These are phyloP conservation scores for Cercospora beticola DNA, from an alignment of 2,329 filamentous ascomycete species.

Conservation along the genomic window DNA sequence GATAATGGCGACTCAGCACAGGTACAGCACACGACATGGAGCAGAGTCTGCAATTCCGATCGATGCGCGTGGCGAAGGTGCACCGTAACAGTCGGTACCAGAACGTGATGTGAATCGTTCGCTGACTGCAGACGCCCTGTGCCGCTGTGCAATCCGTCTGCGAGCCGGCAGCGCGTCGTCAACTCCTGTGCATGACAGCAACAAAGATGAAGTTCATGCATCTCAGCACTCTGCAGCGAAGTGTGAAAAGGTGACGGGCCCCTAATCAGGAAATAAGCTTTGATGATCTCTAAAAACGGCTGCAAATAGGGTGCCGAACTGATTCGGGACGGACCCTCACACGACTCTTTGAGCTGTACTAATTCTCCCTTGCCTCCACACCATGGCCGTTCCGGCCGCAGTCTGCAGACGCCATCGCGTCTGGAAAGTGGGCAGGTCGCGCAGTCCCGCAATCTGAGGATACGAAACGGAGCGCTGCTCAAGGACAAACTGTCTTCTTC, in stretches of 20 bases:
- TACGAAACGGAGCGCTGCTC: not conserved
- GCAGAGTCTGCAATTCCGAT: not conserved
- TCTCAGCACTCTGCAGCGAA: not conserved
- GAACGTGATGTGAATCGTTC: not conserved
- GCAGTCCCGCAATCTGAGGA: not conserved
- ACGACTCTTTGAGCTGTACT: conserved; percentile 3
- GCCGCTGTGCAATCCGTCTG: not conserved
- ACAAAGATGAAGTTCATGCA: not conserved
- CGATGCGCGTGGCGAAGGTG: not conserved
- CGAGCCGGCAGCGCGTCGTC: not conserved
- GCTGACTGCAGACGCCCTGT: not conserved
- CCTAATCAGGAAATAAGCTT: conserved; percentile 7
- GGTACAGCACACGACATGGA: not conserved
- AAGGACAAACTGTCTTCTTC: not conserved
- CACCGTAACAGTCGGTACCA: not conserved
- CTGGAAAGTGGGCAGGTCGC: not conserved
- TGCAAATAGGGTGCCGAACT: conserved; percentile 7
- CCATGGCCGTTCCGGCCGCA: not conserved
- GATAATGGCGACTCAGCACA: not conserved
- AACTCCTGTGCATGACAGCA: not conserved
- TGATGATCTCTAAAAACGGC: not conserved
- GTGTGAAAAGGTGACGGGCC: not conserved
- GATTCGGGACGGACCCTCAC: conserved; percentile 1
- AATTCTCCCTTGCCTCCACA: conserved; percentile 11
- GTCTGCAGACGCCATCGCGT: conserved; percentile 5